phyloP scores from a whole-genome alignment of 1,284 basidiomycete genomes.

The Hemileia vastatrix region DNA sequence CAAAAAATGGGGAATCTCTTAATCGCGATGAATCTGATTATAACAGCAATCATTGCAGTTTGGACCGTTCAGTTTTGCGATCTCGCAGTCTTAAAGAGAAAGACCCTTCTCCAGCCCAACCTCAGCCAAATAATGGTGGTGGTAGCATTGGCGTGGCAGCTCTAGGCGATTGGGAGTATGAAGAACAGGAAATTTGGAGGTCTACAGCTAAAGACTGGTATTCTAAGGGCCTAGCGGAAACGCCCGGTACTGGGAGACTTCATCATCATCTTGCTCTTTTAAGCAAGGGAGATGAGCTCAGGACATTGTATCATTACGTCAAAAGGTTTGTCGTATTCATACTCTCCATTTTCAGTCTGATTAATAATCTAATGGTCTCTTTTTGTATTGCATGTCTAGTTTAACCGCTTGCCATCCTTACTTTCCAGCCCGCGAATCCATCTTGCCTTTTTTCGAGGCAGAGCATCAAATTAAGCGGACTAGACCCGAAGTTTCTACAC shows the following conservation, averaged over 20 bases:
- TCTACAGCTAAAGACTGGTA: constrained; percentile 88
- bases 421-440: constrained; percentile 70
- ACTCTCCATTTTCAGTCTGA: background rate
- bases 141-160: constrained; percentile 74
- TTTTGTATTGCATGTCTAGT: constrained; percentile 19
- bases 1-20: constrained; percentile 14
- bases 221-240: constrained; percentile 69
- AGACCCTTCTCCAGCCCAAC: background rate
- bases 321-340: constrained; percentile 60
- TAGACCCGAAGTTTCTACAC: constrained; percentile 59
- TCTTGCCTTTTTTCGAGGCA: constrained; percentile 69
- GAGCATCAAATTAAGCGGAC: constrained; percentile 48
- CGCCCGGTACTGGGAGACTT: constrained; percentile 78
- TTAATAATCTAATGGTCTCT: background rate
- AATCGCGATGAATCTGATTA: constrained; percentile 1
- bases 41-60: constrained; percentile 4
- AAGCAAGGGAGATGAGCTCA: constrained; percentile 71
- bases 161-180: constrained; percentile 71
- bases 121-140: constrained; percentile 25
- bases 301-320: constrained; percentile 82
- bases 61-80: too few relatives aligned
- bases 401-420: constrained; percentile 82
- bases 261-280: constrained; percentile 92
- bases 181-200: constrained; percentile 88
- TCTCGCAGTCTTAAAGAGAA: too few relatives aligned